These are phyloP conservation scores for Carpinus fangiana DNA, from an alignment of 306 rosid species.

Conservation along the genomic window DNA sequence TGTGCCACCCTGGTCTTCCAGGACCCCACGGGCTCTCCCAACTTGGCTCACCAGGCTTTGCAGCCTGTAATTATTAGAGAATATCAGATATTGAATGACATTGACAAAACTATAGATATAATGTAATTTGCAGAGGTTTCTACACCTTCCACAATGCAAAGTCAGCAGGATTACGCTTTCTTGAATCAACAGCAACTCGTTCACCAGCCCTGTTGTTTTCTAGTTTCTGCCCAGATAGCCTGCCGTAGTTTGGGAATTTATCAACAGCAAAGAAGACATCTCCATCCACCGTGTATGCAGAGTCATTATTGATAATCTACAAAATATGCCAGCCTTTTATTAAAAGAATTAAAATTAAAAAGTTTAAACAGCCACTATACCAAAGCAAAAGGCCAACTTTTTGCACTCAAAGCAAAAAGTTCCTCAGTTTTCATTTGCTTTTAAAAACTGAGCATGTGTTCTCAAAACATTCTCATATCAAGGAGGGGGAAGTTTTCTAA, in stretches of 20 bases:
- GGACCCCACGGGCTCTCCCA: constrained; percentile 99
- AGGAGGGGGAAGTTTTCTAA: too few relatives aligned
- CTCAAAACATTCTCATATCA: too few relatives aligned
- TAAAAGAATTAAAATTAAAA: neutral
- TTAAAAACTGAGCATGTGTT: too few relatives aligned
- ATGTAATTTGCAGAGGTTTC: constrained; percentile 22
- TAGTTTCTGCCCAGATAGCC: constrained; percentile 77
- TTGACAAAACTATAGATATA: constrained; percentile 4
- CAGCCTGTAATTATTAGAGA: constrained; percentile 57
- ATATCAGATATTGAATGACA: constrained; percentile 15
- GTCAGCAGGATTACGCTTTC: constrained; percentile 86
- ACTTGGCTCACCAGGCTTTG: constrained; percentile 92
- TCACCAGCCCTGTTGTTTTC: constrained; percentile 91
- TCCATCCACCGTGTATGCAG: constrained; percentile 76
- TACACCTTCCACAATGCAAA: constrained; percentile 96
- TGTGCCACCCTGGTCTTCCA: constrained; percentile 99
- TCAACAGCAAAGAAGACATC: constrained; percentile 93
- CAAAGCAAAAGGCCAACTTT: neutral
- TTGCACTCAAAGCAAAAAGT: too few relatives aligned
- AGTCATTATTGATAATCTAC: constrained; percentile 81
- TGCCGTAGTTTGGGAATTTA: constrained; percentile 73
- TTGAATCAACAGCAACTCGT: constrained; percentile 81
- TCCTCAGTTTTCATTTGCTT: too few relatives aligned
- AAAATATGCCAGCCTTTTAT: constrained; percentile 21
- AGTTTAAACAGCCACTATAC: neutral